Evolutionary conservation across 441 rosid species (phyloP).

Genomic region (Euphorbia celastroides): DNA sequence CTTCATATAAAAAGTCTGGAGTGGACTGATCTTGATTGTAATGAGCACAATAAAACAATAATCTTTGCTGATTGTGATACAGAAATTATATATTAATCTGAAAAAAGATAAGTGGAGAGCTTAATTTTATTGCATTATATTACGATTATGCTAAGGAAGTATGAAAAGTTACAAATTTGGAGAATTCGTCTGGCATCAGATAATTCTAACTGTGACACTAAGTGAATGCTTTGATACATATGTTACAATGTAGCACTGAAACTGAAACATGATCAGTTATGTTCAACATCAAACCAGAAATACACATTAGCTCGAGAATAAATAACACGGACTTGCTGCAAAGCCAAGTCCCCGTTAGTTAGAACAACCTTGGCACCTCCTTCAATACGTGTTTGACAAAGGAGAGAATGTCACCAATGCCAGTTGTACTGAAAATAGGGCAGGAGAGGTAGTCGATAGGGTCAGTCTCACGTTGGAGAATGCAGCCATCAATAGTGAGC

Average conservation of each 20-base stretch:
- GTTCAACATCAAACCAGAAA: slow-evolving; percentile 87
- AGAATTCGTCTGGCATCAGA: no score
- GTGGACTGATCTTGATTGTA: background rate
- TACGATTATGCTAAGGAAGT: background rate
- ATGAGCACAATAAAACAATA: background rate
- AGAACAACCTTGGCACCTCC: slow-evolving; percentile 33
- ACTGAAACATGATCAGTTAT: slow-evolving; percentile 15
- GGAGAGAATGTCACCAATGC: slow-evolving; percentile 23
- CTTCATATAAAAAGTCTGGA: background rate
- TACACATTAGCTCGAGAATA: slow-evolving; percentile 60
- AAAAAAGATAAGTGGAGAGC: background rate
- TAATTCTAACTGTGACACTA: background rate
- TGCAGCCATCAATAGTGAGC: slow-evolving; percentile 50
- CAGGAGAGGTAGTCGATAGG: slow-evolving; percentile 87
- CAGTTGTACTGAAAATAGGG: slow-evolving; percentile 78
- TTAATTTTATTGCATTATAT: slow-evolving; percentile 12
- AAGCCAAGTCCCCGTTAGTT: slow-evolving; percentile 63
- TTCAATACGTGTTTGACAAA: slow-evolving; percentile 45
- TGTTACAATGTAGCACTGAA: background rate
- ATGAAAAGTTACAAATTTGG: no score
- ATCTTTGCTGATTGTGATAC: slow-evolving; percentile 10
- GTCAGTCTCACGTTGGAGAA: slow-evolving; percentile 76
- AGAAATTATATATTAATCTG: background rate
- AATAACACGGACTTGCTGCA: slow-evolving; percentile 20
- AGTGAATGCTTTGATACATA: background rate